These are phyloP conservation scores for Penicillium sp. DNA, from an alignment of 2,329 filamentous ascomycete genomes.

Conservation along the genomic window DNA sequence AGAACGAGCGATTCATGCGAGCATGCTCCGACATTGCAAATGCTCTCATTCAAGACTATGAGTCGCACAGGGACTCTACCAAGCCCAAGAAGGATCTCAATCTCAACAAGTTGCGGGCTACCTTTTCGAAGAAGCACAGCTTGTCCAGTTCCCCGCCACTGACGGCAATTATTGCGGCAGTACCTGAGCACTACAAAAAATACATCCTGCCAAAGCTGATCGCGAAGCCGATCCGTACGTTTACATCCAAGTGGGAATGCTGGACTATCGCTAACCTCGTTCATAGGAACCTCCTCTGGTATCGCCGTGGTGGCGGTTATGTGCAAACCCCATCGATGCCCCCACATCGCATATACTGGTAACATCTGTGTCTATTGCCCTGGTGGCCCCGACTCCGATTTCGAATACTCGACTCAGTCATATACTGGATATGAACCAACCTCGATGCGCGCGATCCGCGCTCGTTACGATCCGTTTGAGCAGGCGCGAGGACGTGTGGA, in stretches of 20 bases:
- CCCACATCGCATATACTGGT: slow-evolving; percentile 96
- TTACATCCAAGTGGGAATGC: neutral
- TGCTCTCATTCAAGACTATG: slow-evolving; percentile 90
- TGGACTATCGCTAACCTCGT: slow-evolving; percentile 17
- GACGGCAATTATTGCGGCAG: slow-evolving; percentile 94
- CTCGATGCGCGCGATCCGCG: slow-evolving; percentile 96
- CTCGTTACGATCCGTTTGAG: slow-evolving; percentile 95
- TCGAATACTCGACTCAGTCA: slow-evolving; percentile 98
- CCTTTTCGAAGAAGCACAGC: slow-evolving; percentile 89
- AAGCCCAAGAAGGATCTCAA: slow-evolving; percentile 83
- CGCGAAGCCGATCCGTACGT: slow-evolving; percentile 87
- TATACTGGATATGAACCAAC: slow-evolving; percentile 99
- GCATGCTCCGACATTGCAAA: slow-evolving; percentile 96
- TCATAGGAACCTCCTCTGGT: slow-evolving; percentile 84
- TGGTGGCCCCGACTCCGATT: slow-evolving; percentile 95
- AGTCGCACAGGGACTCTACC: slow-evolving; percentile 71
- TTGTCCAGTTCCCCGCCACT: slow-evolving; percentile 84
- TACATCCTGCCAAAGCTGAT: slow-evolving; percentile 96
- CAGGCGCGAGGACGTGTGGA: slow-evolving; percentile 94
- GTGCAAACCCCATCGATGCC: slow-evolving; percentile 98
- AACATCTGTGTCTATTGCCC: slow-evolving; percentile 99
- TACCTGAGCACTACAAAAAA: slow-evolving; percentile 99
- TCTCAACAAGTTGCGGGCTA: slow-evolving; percentile 81
- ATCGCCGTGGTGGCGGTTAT: slow-evolving; percentile 98
- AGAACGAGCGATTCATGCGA: slow-evolving; percentile 91